Base-by-base conservation (phyloP, 371 early-diverging fungal genomes). In the Smittium culicis region DNA sequence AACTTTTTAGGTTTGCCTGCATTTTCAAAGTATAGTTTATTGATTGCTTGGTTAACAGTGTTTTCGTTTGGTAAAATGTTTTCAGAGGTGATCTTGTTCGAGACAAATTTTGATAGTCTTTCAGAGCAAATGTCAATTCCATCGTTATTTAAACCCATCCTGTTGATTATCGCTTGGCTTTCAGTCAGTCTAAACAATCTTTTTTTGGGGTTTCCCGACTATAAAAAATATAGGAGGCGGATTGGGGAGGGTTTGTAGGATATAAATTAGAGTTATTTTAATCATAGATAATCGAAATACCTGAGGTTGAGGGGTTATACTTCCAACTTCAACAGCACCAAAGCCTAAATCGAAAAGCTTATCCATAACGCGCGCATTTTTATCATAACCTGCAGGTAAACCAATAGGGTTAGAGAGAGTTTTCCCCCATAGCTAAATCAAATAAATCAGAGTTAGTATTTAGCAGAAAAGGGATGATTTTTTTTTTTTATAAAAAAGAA, bases 381-480 rank as follows among this genome's bases (percentile, higher is more conserved):
- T 92, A 76, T 91, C 91, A 67, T 82, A 92, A 17, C 93, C 93
- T 24, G 93, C 93, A 1, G 93, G 90, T 65, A 92, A 70, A 3
- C 91, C 90, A 24, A 92, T 71, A 0, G 92, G 92, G 76, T 89
- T 91, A 14, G 77, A 66, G 63, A 91, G 35, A 17, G 66, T 77
- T 70, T 84, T 82, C 58, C 85, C 86, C 81, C 83, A 89, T 56
- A 89, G 70, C 80, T 66, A 16, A 81, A n/a, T n/a, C n/a, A n/a
- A n/a, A n/a, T n/a, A n/a, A n/a, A n/a, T n/a, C n/a, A n/a, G n/a
- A n/a, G n/a, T n/a, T n/a, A n/a, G n/a, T n/a, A n/a, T n/a, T n/a
- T n/a, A n/a, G n/a, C n/a, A n/a, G n/a, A n/a, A n/a, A n/a, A n/a
- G n/a, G n/a, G n/a, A n/a, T n/a, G n/a, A n/a, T n/a, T n/a, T n/a